Evolutionary conservation across 2,329 filamentous ascomycete species (phyloP).

Genomic region (Oidium heveae): DNA sequence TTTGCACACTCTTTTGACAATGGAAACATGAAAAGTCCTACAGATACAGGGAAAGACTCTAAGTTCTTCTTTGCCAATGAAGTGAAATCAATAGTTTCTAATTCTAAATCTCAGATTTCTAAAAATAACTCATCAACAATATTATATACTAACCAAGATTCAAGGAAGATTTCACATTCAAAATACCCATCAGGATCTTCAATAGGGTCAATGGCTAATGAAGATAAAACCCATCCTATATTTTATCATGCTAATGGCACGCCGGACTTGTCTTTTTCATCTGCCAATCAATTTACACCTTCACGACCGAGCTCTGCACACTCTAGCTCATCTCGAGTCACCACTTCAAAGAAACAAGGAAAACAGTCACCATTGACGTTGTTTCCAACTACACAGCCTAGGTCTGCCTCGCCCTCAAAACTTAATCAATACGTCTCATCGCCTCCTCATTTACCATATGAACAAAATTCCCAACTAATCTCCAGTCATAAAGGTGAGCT

Average conservation of each 20-base stretch:
- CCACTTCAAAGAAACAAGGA: conserved; percentile 17
- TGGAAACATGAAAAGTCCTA: conserved; percentile 10
- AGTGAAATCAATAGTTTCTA: conserved; percentile 21
- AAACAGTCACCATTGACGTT: conserved; percentile 4
- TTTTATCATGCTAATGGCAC: conserved; percentile 54
- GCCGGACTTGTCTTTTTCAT: conserved; percentile 21
- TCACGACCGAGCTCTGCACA: conserved; percentile 21
- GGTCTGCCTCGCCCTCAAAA: conserved; percentile 28
- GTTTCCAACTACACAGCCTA: conserved; percentile 13
- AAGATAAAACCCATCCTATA: conserved; percentile 22
- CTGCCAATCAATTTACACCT: conserved; percentile 15
- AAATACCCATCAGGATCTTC: conserved; percentile 8
- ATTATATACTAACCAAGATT: conserved; percentile 23
- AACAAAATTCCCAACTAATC: no score
- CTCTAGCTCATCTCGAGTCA: conserved; percentile 21
- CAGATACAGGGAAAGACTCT: conserved; percentile 17
- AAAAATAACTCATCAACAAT: conserved; percentile 17
- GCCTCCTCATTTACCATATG: conserved; percentile 5
- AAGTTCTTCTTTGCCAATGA: conserved; percentile 92
- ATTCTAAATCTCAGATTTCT: conserved; percentile 6
- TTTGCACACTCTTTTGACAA: conserved; percentile 18
- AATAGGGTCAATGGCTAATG: conserved; percentile 9
- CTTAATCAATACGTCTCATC: conserved; percentile 7
- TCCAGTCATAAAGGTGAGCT: no score
- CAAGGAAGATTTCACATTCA: conserved; percentile 13